Conservation (phyloP, 805 yeast genomes). For the Candida insectalens region DNA sequence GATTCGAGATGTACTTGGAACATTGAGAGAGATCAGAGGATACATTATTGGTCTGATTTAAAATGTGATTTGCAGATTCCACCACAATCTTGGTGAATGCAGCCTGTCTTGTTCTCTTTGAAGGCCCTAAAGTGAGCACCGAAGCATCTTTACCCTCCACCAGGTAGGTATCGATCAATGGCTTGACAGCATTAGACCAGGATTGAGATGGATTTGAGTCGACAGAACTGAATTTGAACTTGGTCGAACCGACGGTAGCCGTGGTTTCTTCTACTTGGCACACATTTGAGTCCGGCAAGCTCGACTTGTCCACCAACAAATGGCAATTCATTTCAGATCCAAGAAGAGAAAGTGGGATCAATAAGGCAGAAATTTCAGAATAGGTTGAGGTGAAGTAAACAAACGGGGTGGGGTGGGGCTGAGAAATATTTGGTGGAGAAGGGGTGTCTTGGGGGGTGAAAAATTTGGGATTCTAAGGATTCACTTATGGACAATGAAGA, state of each 20-base stretch:
- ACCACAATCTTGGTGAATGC: slow-evolving; percentile 13
- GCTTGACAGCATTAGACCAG: slow-evolving; percentile 21
- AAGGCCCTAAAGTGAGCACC: slow-evolving; percentile 42
- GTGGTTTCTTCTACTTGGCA: background rate
- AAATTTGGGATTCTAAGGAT: too few relatives aligned
- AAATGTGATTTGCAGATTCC: slow-evolving; percentile 15
- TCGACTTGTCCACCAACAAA: too few relatives aligned
- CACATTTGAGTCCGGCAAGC: too few relatives aligned
- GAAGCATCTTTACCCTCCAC: slow-evolving; percentile 29
- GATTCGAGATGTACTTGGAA: slow-evolving; percentile 5
- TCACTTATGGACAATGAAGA: too few relatives aligned
- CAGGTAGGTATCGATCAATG: slow-evolving; percentile 22
- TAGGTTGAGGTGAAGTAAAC: too few relatives aligned
- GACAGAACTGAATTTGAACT: background rate
- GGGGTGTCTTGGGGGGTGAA: too few relatives aligned
- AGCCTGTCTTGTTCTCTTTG: slow-evolving; percentile 40
- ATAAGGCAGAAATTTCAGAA: too few relatives aligned
- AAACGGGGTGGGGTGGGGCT: too few relatives aligned
- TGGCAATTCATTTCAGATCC: too few relatives aligned
- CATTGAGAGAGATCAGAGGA: slow-evolving; percentile 3
- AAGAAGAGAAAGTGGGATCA: too few relatives aligned
- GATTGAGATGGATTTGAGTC: too few relatives aligned
- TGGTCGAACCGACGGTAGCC: background rate
- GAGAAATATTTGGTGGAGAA: too few relatives aligned
- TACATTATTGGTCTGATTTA: slow-evolving; percentile 7